Evolutionary conservation across 768 basidiomycete species (phyloP).

Genomic region (Russula olivacea): DNA sequence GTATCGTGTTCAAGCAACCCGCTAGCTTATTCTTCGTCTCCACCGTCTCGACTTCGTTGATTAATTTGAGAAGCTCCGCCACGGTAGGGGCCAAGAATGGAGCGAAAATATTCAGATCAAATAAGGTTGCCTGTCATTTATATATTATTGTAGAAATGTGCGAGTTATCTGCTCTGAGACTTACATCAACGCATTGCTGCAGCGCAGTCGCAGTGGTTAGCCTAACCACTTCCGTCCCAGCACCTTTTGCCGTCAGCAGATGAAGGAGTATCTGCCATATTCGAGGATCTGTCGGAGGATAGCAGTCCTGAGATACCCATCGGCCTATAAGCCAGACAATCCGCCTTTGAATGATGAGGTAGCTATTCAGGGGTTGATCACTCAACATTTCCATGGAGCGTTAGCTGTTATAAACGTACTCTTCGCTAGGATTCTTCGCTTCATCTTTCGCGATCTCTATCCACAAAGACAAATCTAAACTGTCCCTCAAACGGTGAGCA

Average conservation of each 20-base stretch:
- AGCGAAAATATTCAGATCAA: conserved; percentile 56
- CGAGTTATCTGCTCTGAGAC: conserved; percentile 30
- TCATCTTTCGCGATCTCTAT: conserved; percentile 53
- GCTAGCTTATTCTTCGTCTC: conserved; percentile 77
- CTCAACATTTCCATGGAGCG: background rate
- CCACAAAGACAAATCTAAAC: conserved; percentile 68
- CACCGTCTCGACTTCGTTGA: conserved; percentile 65
- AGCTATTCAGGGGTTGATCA: conserved; percentile 41
- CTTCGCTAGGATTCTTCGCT: conserved; percentile 51
- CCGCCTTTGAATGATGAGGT: conserved; percentile 88
- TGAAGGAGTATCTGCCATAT: conserved; percentile 81
- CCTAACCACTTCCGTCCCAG: conserved; percentile 80
- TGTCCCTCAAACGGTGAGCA: conserved; percentile 51
- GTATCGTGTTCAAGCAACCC: conserved; percentile 59
- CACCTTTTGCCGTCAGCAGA: conserved; percentile 63
- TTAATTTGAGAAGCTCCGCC: conserved; percentile 59
- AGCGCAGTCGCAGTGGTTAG: conserved; percentile 78
- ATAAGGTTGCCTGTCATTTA: conserved; percentile 50
- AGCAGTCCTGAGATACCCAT: conserved; percentile 71
- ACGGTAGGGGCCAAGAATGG: conserved; percentile 61
- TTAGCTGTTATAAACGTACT: conserved; percentile 36
- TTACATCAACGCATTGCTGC: conserved; percentile 78
- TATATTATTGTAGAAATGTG: background rate
- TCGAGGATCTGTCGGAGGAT: conserved; percentile 50
- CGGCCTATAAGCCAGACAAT: conserved; percentile 93